phyloP scores from a whole-genome alignment of 2,329 filamentous ascomycete species.

The Pseudogymnoascus sp. region DNA sequence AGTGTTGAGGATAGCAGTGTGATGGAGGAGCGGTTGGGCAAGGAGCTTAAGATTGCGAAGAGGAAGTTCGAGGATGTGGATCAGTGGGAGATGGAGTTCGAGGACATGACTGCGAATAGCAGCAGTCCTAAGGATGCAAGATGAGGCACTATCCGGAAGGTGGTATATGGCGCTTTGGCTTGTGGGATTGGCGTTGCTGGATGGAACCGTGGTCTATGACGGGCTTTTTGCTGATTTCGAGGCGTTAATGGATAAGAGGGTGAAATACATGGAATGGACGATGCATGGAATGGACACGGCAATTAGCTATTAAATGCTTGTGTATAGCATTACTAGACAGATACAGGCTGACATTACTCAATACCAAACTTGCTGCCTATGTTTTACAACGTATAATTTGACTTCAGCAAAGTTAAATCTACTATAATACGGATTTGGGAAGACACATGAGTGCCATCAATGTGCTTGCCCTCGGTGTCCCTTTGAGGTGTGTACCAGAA shows the following conservation, averaged over 20 bases:
- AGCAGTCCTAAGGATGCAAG: slow-evolving; percentile 44
- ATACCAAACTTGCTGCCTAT: slow-evolving; percentile 2
- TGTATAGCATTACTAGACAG: background rate
- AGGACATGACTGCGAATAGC: slow-evolving; percentile 51
- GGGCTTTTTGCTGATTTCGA: background rate
- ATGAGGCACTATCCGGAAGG: slow-evolving; percentile 24
- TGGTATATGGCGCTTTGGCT: background rate
- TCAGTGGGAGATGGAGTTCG: slow-evolving; percentile 60
- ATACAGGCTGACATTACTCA: background rate
- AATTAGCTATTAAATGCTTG: background rate
- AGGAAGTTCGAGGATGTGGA: slow-evolving; percentile 64
- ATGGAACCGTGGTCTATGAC: background rate
- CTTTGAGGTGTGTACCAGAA: slow-evolving; percentile 2
- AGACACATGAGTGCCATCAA: background rate
- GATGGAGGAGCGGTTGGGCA: slow-evolving; percentile 34
- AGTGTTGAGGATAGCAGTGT: slow-evolving; percentile 30
- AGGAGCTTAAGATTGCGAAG: slow-evolving; percentile 46
- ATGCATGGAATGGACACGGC: background rate
- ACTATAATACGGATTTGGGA: slow-evolving; percentile 1
- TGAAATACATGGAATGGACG: background rate
- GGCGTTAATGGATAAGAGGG: background rate
- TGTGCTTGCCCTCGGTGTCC: background rate
- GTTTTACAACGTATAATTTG: background rate
- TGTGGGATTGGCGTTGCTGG: background rate
- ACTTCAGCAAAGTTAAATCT: background rate